Conservation (phyloP, 805 yeast species). For the Starmerella lactis-condensi region DNA sequence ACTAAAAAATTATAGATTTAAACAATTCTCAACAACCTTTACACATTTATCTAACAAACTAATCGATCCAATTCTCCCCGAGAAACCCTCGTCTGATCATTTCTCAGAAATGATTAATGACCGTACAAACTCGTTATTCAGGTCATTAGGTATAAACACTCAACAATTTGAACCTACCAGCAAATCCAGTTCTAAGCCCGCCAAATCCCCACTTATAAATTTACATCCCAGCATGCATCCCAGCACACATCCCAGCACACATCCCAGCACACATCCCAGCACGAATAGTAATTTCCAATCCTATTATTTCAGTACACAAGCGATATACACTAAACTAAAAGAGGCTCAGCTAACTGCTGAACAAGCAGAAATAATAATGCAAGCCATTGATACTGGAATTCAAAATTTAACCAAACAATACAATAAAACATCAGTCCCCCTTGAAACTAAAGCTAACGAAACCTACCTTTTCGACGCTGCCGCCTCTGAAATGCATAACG, state of each 20-base stretch:
- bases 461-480: conserved; percentile 81
- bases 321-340: conserved; percentile 35
- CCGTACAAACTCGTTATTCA: conserved; percentile 12
- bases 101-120: conserved; percentile 15
- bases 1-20: too few relatives aligned
- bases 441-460: conserved; percentile 68
- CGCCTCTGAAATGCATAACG: conserved; percentile 66
- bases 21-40: too few relatives aligned
- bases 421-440: conserved; percentile 24
- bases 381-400: conserved; percentile 25
- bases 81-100: conserved; percentile 4
- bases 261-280: neutral
- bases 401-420: conserved; percentile 21
- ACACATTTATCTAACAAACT: neutral
- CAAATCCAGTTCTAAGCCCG: too few relatives aligned
- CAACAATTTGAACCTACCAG: conserved; percentile 2
- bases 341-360: conserved; percentile 39
- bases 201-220: too few relatives aligned
- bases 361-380: conserved; percentile 44
- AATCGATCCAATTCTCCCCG: conserved; percentile 8
- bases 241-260: neutral
- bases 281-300: too few relatives aligned
- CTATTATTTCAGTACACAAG: conserved; percentile 41
- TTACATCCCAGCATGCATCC: too few relatives aligned
- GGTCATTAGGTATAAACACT: conserved; percentile 5